phyloP scores from a whole-genome alignment of 1,284 basidiomycete species.

The Trametes versicolor region DNA sequence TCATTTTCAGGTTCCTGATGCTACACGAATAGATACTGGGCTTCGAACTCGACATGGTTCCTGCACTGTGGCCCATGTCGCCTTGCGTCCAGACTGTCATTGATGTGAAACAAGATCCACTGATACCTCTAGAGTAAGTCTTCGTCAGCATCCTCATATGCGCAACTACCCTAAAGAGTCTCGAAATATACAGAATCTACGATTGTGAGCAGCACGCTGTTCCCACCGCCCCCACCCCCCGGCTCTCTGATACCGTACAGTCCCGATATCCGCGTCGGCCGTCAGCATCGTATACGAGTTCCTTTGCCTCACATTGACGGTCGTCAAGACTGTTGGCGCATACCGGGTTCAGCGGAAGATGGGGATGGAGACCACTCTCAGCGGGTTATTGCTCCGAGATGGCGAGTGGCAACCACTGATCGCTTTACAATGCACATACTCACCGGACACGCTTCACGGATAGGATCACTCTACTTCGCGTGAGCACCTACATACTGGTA shows the following conservation, averaged over 20 bases:
- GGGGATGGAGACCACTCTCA: neutral
- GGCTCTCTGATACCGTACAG: neutral
- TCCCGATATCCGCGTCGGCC: conserved; percentile 4
- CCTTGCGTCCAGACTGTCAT: conserved; percentile 4
- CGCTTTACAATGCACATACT: neutral
- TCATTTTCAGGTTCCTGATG: neutral
- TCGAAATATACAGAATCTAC: neutral
- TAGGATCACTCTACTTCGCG: conserved; percentile 10
- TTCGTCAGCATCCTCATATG: neutral
- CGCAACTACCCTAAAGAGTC: neutral
- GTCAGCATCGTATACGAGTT: conserved; percentile 12
- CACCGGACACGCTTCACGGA: neutral
- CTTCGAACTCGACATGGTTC: neutral
- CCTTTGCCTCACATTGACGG: conserved; percentile 3
- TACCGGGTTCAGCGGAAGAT: neutral
- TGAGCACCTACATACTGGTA: neutral
- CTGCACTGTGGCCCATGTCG: conserved; percentile 2
- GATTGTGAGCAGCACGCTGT: neutral
- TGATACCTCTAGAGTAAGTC: neutral
- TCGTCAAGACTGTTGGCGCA: neutral
- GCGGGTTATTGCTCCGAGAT: neutral
- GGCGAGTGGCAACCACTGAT: neutral
- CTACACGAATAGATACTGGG: neutral
- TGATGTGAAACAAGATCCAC: too few species aligned
- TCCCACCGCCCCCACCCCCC: neutral